Base-by-base conservation (phyloP, 345 rosid species). In the Populus euphratica region DNA sequence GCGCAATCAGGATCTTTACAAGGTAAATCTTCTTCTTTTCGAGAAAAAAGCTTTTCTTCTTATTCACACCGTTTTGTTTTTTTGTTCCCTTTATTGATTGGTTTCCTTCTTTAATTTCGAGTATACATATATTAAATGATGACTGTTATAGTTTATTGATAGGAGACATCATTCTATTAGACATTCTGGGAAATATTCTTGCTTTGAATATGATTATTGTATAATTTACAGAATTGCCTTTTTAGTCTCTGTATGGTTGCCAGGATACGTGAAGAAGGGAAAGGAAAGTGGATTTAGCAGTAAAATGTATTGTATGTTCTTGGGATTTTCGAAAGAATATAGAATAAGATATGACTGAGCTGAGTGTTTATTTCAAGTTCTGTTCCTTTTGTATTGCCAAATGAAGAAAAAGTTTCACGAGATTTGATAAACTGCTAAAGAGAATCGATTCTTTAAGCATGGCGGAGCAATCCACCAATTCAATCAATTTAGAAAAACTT, bases 21-120 rank as follows among this genome's bases (percentile, higher is more conserved):
- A 47, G 80, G 76, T 72, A 38, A 59, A 12, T n/a, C 25, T 38
- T 76, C 43, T 68, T 76, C 2, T 10, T 56, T 21, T 68, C 25
- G 35, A n/a, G 16, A 38, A 11, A 39, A 11, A 59, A 59, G 14
- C 23, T n/a, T 59, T n/a, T n/a, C 63, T n/a, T 23, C 10, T 59
- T 10, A 9, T 23, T 59, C 64, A 59, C 59, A 20, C 16, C 12
- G 5, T 23, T 59, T 59, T 23, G 35, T 35, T 41, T 70, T 70
- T 25, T 31, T 68, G 8, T 18, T 38, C 29, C 38, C 35, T 70
- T 70, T n/a, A 21, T 56, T 68, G 50, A 8, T 16, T 17, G 44
- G 23, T 29, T 70, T 36, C 36, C 27, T 29, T 27, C 20, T 41
- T 36, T 41, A 31, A 38, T 29, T 70, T n/a, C 14, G 39, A 31